Base-by-base conservation (phyloP, 495 filamentous ascomycete genomes). In the Parathielavia hyrcaniae region DNA sequence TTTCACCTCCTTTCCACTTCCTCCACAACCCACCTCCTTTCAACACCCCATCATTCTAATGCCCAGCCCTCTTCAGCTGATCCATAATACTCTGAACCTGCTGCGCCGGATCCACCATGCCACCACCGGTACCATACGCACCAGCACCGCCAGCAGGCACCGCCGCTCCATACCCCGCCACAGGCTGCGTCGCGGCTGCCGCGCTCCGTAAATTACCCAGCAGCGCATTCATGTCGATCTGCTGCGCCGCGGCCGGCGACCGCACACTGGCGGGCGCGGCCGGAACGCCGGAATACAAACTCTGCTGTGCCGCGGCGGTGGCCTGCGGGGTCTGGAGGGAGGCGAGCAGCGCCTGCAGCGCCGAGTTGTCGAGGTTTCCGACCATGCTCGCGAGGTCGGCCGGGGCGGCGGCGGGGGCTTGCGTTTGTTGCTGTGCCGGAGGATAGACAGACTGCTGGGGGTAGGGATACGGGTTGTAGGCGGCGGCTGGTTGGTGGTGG, bases 321-420 rank as follows among this genome's bases (percentile, higher is more conserved):
- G 47, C 55, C 70, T 72, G 62, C 74, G 77, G 78, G n/a, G 75
- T 69, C 19, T 81, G 76, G 41, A 88, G 73, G 8, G 81, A 80
- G 4, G 82, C 82, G 17, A 96, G 64, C 17, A 96, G 81, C 32
- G 83, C 84, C 64, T 90, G 86, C 4, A 96, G 74, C 9, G 83
- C 81, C 14, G 82, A 76, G 23, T 86, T 81, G 63, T 96, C 88
- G 14, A 96, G 73, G 34, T 82, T 59, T 4, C 65, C 77, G 22
- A 87, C 76, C 34, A 86, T 61, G 53, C 73, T 79, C 13, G 79
- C 75, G 14, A 87, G 67, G 57, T 83, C 83, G 22, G 26, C 26
- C 26, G 64, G 17, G 35, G 43, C 17, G 16, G 30, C 40, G 7
- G 40, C 40, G 22, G 62, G 69, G 54, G 76, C 67, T 45, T 30